Evolutionary conservation across 129 eudicot species (phyloP), one percentile per base, ranked within the genome.

Genomic region (Silybum marianum): DNA sequence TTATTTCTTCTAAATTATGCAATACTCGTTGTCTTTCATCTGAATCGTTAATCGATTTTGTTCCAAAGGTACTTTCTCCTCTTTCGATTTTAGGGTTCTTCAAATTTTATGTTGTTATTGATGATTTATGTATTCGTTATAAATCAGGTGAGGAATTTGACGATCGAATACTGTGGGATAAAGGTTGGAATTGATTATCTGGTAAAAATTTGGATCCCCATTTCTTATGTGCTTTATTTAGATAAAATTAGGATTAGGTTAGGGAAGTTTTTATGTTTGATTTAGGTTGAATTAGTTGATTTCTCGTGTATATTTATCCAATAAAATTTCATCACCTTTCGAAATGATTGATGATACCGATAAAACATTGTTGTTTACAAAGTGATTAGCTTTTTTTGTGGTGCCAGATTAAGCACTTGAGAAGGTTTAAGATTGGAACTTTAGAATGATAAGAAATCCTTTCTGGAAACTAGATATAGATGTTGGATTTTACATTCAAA

Each of bases 11-110:
- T 38, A 72, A 44, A 40, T 19, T 28, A 30, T 23, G n/a, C 62
- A 62, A 39, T 72, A 82, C 76, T 46, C 36, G 6, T 32, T 32
- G 36, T 32, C 5, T 32, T 32, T 32, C 74, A 63, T 81, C 51
- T 44, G 6, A 48, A 16, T 58, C 71, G 25, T 24, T 58, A 26
- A 36, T 75, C 66, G 23, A 48, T 21, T 82, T 82, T 38, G 18
- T 24, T 82, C 65, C 81, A 36, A 36, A 82, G 85, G 81, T 82
- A 76, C 54, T 12, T 28, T 32, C 36, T 12, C 42, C 24, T 34
- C 28, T 69, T 82, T 82, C 21, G 32, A 68, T 69, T 69, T 82
- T 28, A 75, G 69, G 76, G 44, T 69, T 75, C 9, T n/a, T 76
- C 30, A 40, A 58, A 9, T 5, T 28, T 58, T 9, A 22, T 26